Percentiles rank a stretch among this genome's conserved stretches.
Evolutionary conservation across 1,284 basidiomycete genomes (phyloP).

Genomic region (Cutaneotrichosporon sp.): DNA sequence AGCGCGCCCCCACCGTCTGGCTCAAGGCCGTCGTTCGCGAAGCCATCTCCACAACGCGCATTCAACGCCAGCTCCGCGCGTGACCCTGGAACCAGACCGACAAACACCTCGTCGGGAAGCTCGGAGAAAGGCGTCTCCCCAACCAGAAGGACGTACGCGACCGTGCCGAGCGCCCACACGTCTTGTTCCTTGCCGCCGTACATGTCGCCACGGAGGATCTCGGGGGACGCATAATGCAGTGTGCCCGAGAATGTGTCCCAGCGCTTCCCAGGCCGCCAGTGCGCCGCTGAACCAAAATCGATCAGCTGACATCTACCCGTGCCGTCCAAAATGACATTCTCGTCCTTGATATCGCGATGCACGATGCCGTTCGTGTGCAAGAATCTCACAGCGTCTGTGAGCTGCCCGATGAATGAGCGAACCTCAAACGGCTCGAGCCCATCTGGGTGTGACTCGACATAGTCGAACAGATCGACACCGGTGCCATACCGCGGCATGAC

Average conservation of each 20-base stretch:
- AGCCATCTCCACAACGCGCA: slow-evolving; percentile 33
- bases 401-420: slow-evolving; percentile 84
- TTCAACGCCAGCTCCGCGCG: slow-evolving; percentile 34
- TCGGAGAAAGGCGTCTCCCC: slow-evolving; percentile 89
- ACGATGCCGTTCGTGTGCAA: slow-evolving; percentile 89
- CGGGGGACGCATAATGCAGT: slow-evolving; percentile 93
- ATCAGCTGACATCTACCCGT: slow-evolving; percentile 74
- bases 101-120: slow-evolving; percentile 42
- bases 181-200: slow-evolving; percentile 97
- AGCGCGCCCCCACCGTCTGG: slow-evolving; percentile 44
- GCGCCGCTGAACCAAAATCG: slow-evolving; percentile 71
- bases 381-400: slow-evolving; percentile 87
- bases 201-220: slow-evolving; percentile 89
- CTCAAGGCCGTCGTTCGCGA: slow-evolving; percentile 37
- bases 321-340: slow-evolving; percentile 69
- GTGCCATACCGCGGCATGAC: slow-evolving; percentile 54
- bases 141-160: slow-evolving; percentile 89
- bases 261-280: slow-evolving; percentile 74
- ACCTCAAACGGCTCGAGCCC: slow-evolving; percentile 73
- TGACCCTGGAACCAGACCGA: slow-evolving; percentile 27
- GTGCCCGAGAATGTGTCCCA: slow-evolving; percentile 87
- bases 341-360: slow-evolving; percentile 97
- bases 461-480: slow-evolving; percentile 81
- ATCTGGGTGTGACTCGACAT: slow-evolving; percentile 82
- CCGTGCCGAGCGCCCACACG: slow-evolving; percentile 97